Conservation (phyloP, 2,329 filamentous ascomycete species). For the Colletotrichum sp. region DNA sequence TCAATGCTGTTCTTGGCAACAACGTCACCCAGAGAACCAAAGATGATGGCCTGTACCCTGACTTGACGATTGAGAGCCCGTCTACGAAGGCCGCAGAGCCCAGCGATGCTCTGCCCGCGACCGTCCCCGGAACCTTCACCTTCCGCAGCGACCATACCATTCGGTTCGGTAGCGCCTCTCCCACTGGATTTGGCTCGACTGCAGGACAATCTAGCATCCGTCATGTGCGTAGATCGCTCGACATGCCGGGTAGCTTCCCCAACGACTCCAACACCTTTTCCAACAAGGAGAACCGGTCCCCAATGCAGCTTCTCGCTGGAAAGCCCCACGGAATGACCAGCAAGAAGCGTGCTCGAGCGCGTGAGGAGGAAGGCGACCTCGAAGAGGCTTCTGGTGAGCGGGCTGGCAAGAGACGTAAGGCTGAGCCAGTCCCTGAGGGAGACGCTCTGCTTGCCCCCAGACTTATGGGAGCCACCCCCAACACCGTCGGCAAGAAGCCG, state of each 20-base stretch:
- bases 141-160: conserved; percentile 72
- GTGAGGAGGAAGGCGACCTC: conserved; percentile 60
- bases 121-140: conserved; percentile 63
- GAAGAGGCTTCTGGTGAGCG: conserved; percentile 61
- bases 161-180: conserved; percentile 53
- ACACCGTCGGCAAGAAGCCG: conserved; percentile 38
- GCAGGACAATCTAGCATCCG: conserved; percentile 66
- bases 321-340: conserved; percentile 67
- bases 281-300: conserved; percentile 62
- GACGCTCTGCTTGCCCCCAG: conserved; percentile 58
- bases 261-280: conserved; percentile 30
- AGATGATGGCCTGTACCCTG: conserved; percentile 55
- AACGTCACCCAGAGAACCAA: conserved; percentile 28
- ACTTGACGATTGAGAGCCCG: conserved; percentile 39
- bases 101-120: conserved; percentile 33
- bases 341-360: conserved; percentile 69
- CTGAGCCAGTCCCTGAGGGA: conserved; percentile 52
- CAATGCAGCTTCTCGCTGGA: conserved; percentile 41
- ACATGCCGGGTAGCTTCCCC: conserved; percentile 64
- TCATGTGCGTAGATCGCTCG: conserved; percentile 58
- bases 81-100: conserved; percentile 22
- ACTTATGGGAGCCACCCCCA: conserved; percentile 41
- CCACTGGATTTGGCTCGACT: conserved; percentile 59
- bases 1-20: conserved; percentile 30
- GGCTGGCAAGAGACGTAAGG: conserved; percentile 64